Percentiles rank a stretch among this genome's conserved stretches.
Evolutionary conservation across 2,329 filamentous ascomycete species (phyloP).

Genomic region (Hymenoscyphus fraxineus): DNA sequence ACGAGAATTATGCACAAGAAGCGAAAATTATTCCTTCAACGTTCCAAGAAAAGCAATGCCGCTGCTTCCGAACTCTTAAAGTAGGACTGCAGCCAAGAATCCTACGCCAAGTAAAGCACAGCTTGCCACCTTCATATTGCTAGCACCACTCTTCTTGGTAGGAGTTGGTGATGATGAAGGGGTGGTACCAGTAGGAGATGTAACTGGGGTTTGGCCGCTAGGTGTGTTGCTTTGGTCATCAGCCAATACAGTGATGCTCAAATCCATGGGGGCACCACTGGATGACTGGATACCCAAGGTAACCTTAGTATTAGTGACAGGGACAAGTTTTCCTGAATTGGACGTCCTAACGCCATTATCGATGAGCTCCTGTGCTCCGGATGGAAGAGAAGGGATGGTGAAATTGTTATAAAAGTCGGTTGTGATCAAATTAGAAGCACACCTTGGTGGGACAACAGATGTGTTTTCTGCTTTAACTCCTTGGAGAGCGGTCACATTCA

Average conservation of each 20-base stretch:
- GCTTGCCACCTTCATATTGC: conserved; percentile 13
- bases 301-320: conserved; percentile 52
- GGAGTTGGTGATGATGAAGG: conserved; percentile 23
- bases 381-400: conserved; percentile 65
- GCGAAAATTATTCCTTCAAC: background rate
- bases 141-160: conserved; percentile 26
- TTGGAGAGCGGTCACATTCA: conserved; percentile 68
- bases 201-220: conserved; percentile 12
- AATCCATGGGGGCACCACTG: conserved; percentile 56
- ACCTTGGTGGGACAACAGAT: conserved; percentile 56
- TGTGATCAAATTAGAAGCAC: conserved; percentile 63
- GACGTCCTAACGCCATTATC: conserved; percentile 67
- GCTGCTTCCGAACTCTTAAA: background rate
- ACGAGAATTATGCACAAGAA: background rate
- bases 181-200: conserved; percentile 10
- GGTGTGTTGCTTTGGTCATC: conserved; percentile 54
- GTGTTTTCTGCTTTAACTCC: conserved; percentile 55
- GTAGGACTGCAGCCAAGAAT: conserved; percentile 9
- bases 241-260: conserved; percentile 53
- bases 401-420: conserved; percentile 74
- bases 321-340: conserved; percentile 61
- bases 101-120: conserved; percentile 18
- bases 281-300: conserved; percentile 53
- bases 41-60: background rate
- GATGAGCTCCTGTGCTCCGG: conserved; percentile 68